phyloP scores from a whole-genome alignment of 495 filamentous ascomycete species.

The Neurospora africana region DNA sequence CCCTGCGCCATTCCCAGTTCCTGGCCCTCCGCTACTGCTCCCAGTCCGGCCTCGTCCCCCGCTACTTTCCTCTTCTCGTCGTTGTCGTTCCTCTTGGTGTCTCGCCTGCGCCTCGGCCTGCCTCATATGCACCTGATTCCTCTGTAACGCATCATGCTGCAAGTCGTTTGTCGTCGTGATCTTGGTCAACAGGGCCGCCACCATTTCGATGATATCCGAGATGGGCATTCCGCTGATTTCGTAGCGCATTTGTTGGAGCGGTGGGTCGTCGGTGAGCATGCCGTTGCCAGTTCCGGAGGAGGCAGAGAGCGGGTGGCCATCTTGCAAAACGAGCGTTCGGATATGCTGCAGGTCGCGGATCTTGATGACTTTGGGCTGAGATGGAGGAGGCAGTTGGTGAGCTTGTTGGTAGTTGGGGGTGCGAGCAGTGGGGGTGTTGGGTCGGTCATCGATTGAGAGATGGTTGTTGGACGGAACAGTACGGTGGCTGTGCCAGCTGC shows the following conservation, averaged over 20 bases:
- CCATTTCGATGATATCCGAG: constrained; percentile 98
- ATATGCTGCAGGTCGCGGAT: constrained; percentile 83
- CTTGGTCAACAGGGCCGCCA: constrained; percentile 93
- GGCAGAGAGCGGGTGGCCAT: constrained; percentile 36
- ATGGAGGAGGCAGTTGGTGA: neutral
- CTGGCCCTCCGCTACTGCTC: constrained; percentile 25
- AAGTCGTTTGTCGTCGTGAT: constrained; percentile 95
- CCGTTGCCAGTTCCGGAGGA: constrained; percentile 26
- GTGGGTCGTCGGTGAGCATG: constrained; percentile 33
- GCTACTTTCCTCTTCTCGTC: neutral
- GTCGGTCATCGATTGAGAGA: constrained; percentile 1
- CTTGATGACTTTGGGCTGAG: constrained; percentile 33
- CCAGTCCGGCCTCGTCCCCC: neutral
- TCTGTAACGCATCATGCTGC: constrained; percentile 63
- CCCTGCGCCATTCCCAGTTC: neutral
- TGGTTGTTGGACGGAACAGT: neutral
- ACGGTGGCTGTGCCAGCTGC: neutral
- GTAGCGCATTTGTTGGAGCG: constrained; percentile 53
- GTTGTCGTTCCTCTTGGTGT: constrained; percentile 21
- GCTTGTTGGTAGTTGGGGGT: neutral
- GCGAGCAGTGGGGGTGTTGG: constrained; percentile 7
- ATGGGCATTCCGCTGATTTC: constrained; percentile 99
- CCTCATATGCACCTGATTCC: constrained; percentile 37
- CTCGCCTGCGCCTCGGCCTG: constrained; percentile 32
- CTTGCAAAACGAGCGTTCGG: constrained; percentile 73